A percentile compares a stretch with the other conserved stretches of the same genome.
These are phyloP conservation scores for Talaromyces amestolkiae DNA, from an alignment of 2,329 filamentous ascomycete species.

Conservation along the genomic window DNA sequence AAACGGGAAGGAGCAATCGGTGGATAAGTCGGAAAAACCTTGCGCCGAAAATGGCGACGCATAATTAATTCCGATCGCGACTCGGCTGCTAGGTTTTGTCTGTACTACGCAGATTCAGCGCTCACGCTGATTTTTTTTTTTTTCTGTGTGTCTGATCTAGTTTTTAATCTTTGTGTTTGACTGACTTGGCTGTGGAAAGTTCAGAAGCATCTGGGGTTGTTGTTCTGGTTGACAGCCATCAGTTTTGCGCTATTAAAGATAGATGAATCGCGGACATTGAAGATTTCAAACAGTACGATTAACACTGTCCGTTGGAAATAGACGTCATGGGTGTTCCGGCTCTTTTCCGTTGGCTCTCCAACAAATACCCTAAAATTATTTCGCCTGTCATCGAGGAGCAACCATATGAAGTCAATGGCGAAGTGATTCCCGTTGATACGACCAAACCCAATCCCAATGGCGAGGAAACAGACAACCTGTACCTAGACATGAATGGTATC, in stretches of 20 bases:
- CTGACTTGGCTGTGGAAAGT: not conserved
- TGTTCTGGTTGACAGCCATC: not conserved
- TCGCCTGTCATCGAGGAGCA: conserved; percentile 84
- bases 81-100: not conserved
- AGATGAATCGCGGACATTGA: not conserved
- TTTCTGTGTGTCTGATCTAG: not conserved
- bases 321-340: conserved; percentile 83
- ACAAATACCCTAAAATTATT: conserved; percentile 97
- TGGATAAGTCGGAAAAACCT: conserved; percentile 18
- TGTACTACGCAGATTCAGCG: conserved; percentile 12
- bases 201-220: not conserved
- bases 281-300: not conserved
- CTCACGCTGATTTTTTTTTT: conserved; percentile 11
- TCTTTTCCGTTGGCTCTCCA: conserved; percentile 93
- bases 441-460: conserved; percentile 89
- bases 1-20: not conserved
- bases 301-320: not conserved
- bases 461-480: conserved; percentile 96
- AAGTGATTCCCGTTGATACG: conserved; percentile 78
- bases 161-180: not conserved
- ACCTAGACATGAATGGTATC: conserved; percentile 99
- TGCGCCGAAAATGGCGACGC: conserved; percentile 11
- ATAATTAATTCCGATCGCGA: conserved; percentile 10
- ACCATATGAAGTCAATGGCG: conserved; percentile 77
- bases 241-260: not conserved